These are phyloP conservation scores for Lithospermum erythrorhizon DNA, from an alignment of 257 asterid species.

Conservation along the genomic window DNA sequence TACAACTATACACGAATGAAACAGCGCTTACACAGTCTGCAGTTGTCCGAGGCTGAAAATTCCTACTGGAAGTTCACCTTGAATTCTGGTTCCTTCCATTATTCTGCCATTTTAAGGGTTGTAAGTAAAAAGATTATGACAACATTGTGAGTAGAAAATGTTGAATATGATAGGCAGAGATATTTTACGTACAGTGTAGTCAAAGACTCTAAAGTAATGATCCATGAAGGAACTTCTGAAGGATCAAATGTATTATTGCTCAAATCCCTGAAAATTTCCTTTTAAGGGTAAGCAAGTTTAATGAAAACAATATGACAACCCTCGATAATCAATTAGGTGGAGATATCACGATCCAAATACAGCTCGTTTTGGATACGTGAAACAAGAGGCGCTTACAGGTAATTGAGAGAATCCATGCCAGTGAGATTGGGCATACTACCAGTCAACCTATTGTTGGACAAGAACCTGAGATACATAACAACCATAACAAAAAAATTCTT, in stretches of 20 bases:
- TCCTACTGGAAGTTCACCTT: slow-evolving; percentile 14
- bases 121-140: not conserved
- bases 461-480: slow-evolving; percentile 30
- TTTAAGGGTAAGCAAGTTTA: not conserved
- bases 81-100: slow-evolving; percentile 18
- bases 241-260: slow-evolving; percentile 25
- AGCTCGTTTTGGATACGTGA: not conserved
- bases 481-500: not conserved
- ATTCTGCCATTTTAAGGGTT: slow-evolving; percentile 5
- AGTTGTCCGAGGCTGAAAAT: slow-evolving; percentile 20
- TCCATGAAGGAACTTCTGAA: slow-evolving; percentile 19
- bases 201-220: slow-evolving; percentile 20
- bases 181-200: slow-evolving; percentile 19
- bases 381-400: slow-evolving; percentile 41
- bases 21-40: slow-evolving; percentile 19
- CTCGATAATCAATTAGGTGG: not conserved
- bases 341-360: not conserved
- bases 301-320: not conserved
- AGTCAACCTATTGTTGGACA: slow-evolving; percentile 51
- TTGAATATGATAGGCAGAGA: not conserved
- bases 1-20: not conserved
- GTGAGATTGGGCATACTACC: slow-evolving; percentile 80
- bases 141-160: not conserved
- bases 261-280: slow-evolving; percentile 17
- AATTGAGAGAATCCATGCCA: slow-evolving; percentile 44